Evolutionary conservation across 1,139 yeast genomes (phyloP).

Genomic region (Suhomyces terraborum): DNA sequence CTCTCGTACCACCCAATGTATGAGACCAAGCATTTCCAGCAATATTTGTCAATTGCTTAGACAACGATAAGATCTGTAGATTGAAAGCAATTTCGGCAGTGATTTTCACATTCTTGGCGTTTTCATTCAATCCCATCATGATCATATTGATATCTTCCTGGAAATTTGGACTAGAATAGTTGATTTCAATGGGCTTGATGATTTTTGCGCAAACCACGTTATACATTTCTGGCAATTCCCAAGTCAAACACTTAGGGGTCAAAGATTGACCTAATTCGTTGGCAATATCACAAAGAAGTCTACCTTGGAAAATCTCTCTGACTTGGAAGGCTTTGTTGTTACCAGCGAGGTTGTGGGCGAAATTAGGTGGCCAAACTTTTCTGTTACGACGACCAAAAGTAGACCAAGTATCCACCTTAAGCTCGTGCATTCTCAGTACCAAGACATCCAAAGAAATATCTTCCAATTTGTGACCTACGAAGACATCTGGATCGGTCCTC

Average conservation of each 20-base stretch:
- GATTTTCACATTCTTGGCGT: constrained; percentile 64
- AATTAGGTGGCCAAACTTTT: constrained; percentile 73
- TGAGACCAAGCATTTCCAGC: constrained; percentile 99
- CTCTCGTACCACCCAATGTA: constrained; percentile 92
- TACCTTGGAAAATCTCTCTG: constrained; percentile 77
- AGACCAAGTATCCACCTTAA: constrained; percentile 75
- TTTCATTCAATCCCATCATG: constrained; percentile 71
- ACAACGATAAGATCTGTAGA: constrained; percentile 81
- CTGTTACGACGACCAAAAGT: constrained; percentile 81
- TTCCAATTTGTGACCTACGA: constrained; percentile 85
- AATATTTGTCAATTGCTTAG: constrained; percentile 86
- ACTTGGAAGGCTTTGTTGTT: constrained; percentile 54
- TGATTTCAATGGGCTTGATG: constrained; percentile 68
- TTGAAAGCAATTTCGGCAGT: constrained; percentile 79
- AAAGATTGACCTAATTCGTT: constrained; percentile 95
- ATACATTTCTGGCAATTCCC: constrained; percentile 94
- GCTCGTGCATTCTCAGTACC: constrained; percentile 77
- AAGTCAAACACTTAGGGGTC: constrained; percentile 90
- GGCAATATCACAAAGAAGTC: constrained; percentile 88
- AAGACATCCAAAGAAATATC: constrained; percentile 76
- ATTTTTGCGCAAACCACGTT: constrained; percentile 67
- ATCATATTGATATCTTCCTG: constrained; percentile 69
- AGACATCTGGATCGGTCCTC: constrained; percentile 82
- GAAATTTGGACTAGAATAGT: constrained; percentile 64
- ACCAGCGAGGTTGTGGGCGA: constrained; percentile 50